These are phyloP conservation scores for Sclerotinia glacialis DNA, from an alignment of 2,329 filamentous ascomycete species.

Conservation along the genomic window DNA sequence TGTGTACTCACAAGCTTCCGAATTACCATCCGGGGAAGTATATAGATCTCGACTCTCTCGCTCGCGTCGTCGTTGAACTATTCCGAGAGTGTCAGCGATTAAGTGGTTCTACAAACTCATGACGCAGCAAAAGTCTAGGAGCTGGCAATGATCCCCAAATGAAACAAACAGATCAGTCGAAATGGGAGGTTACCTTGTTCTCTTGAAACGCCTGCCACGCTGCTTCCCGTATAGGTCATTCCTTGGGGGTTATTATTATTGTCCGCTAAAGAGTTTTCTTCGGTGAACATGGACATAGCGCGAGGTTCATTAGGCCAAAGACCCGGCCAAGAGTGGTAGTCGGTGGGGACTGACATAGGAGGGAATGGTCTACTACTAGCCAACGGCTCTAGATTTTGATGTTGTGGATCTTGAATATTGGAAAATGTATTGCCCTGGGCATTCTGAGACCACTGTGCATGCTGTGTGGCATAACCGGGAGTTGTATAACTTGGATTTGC, in stretches of 20 bases:
- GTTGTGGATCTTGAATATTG: neutral
- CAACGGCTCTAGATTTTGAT: neutral
- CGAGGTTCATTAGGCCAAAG: neutral
- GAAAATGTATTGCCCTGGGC: neutral
- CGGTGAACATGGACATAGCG: neutral
- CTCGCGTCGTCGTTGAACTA: neutral
- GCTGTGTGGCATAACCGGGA: neutral
- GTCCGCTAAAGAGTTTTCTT: neutral
- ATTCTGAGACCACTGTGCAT: constrained; percentile 3
- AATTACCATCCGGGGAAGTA: neutral
- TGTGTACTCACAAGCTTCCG: neutral
- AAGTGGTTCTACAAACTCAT: neutral
- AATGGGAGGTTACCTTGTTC: neutral
- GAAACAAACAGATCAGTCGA: neutral
- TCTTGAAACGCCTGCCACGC: neutral
- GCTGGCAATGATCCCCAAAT: neutral
- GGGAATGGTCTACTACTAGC: neutral
- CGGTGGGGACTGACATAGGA: neutral
- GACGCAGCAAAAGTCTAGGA: neutral
- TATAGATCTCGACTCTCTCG: neutral
- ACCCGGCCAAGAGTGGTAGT: constrained; percentile 2
- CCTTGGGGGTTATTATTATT: neutral
- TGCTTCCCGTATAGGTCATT: neutral
- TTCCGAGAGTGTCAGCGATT: constrained; percentile 8
- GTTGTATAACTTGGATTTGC: neutral